Conservation (phyloP, 352 stramenopile genomes). For the Phytophthora kernoviae region DNA sequence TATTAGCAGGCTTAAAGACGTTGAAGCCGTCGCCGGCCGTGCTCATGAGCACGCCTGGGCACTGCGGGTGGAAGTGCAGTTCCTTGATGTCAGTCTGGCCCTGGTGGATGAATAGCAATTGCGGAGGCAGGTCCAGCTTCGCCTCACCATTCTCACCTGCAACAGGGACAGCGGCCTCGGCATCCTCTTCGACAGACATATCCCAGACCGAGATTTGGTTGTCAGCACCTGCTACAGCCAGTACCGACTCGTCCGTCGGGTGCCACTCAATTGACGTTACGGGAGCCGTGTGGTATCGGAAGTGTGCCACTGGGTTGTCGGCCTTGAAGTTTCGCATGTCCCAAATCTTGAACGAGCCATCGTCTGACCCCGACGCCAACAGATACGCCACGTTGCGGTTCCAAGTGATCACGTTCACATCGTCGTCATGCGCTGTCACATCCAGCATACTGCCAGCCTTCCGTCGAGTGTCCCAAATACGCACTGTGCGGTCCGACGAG, state of each 20-base stretch:
- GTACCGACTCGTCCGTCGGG: constrained; percentile 98
- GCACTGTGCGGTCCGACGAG: constrained; percentile 93
- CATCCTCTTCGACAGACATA: constrained; percentile 99
- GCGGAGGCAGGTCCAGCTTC: constrained; percentile 94
- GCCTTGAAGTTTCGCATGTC: constrained; percentile 95
- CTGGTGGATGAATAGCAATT: constrained; percentile 99
- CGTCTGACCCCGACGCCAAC: constrained; percentile 96
- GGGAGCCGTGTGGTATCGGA: constrained; percentile 95
- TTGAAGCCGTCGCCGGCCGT: constrained; percentile 97
- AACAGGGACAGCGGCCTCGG: constrained; percentile 52
- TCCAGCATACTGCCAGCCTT: constrained; percentile 94
- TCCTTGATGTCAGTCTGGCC: constrained; percentile 99
- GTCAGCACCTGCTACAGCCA: constrained; percentile 94
- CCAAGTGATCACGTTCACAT: constrained; percentile 99
- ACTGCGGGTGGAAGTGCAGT: constrained; percentile 99
- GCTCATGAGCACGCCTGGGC: constrained; percentile 96
- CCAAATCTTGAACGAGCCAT: constrained; percentile 98
- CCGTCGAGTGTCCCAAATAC: constrained; percentile 98
- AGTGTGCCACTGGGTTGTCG: constrained; percentile 92
- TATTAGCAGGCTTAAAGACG: constrained; percentile 97
- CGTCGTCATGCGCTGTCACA: constrained; percentile 92
- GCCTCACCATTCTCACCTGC: constrained; percentile 48
- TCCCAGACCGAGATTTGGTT: constrained; percentile 99
- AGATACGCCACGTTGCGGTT: constrained; percentile 98
- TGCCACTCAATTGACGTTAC: constrained; percentile 99